A percentile compares a stretch with the other conserved stretches of the same genome.
phyloP scores from a whole-genome alignment of 2,329 filamentous ascomycete genomes.

The Alternaria novae-zelandiae region DNA sequence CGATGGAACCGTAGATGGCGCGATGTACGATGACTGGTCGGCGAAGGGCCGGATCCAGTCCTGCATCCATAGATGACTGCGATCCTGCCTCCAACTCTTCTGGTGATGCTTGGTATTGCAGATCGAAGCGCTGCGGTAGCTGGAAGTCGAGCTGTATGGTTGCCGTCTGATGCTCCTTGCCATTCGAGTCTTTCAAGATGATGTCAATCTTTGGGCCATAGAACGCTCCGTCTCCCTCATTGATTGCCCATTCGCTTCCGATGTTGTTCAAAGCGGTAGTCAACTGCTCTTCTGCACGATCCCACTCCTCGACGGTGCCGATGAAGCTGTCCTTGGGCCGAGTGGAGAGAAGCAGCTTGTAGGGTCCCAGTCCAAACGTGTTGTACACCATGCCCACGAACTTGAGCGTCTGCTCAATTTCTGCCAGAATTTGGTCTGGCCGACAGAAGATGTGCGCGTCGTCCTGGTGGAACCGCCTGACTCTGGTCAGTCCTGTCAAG shows the following conservation, averaged over 20 bases:
- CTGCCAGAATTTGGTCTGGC: conserved; percentile 73
- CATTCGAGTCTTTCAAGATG: conserved; percentile 73
- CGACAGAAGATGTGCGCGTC: conserved; percentile 91
- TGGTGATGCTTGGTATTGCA: conserved; percentile 75
- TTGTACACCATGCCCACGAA: conserved; percentile 77
- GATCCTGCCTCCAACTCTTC: conserved; percentile 66
- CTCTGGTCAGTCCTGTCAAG: conserved; percentile 80
- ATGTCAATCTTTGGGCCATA: conserved; percentile 94
- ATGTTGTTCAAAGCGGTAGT: conserved; percentile 67
- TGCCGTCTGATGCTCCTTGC: conserved; percentile 87
- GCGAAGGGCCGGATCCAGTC: conserved; percentile 32
- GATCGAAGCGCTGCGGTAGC: conserved; percentile 78
- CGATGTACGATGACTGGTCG: conserved; percentile 82
- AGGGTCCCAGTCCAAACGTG: conserved; percentile 73
- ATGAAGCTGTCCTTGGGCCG: conserved; percentile 79
- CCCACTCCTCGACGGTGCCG: conserved; percentile 73
- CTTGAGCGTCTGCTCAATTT: conserved; percentile 75
- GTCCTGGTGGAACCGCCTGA: conserved; percentile 87
- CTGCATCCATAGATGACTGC: conserved; percentile 51
- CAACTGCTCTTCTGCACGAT: conserved; percentile 71
- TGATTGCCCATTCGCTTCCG: conserved; percentile 74
- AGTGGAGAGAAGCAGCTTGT: conserved; percentile 79
- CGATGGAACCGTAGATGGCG: conserved; percentile 82
- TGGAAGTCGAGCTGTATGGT: conserved; percentile 92
- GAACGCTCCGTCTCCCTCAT: conserved; percentile 84